These are phyloP conservation scores for Aspergillus melleus DNA, from an alignment of 2,329 filamentous ascomycete species.

Conservation along the genomic window DNA sequence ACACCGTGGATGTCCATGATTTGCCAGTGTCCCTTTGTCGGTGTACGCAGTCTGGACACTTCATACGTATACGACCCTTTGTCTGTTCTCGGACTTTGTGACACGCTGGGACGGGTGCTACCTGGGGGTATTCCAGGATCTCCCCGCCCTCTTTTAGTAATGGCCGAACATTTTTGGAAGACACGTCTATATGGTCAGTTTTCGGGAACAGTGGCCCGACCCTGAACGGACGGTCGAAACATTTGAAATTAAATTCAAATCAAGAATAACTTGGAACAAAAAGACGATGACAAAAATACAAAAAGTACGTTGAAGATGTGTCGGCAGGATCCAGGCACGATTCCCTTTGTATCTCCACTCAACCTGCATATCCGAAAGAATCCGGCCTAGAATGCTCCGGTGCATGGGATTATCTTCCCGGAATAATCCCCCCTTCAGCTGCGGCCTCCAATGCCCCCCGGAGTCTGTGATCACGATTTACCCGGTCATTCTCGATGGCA, in stretches of 20 bases:
- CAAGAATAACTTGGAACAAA: no score
- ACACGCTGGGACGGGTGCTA: no score
- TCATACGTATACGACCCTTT: neutral
- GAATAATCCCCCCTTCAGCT: neutral
- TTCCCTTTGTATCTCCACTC: neutral
- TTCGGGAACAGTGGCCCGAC: neutral
- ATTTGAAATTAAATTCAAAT: no score
- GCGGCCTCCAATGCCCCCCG: neutral
- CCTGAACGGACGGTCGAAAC: neutral
- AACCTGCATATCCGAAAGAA: conserved; percentile 2
- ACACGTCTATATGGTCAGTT: neutral
- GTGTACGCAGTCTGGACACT: neutral
- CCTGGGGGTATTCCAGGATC: neutral
- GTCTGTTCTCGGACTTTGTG: neutral
- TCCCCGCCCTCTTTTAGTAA: neutral
- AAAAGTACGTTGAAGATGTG: neutral
- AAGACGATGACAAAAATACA: no score
- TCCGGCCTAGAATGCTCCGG: neutral
- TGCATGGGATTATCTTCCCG: neutral
- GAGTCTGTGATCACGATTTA: neutral
- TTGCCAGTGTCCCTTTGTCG: neutral
- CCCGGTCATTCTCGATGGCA: neutral
- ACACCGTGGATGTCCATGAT: neutral
- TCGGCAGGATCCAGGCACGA: conserved; percentile 6
- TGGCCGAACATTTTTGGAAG: neutral